Evolutionary conservation across 768 basidiomycete species (phyloP).

Genomic region (Cystofilobasidium capitatum): DNA sequence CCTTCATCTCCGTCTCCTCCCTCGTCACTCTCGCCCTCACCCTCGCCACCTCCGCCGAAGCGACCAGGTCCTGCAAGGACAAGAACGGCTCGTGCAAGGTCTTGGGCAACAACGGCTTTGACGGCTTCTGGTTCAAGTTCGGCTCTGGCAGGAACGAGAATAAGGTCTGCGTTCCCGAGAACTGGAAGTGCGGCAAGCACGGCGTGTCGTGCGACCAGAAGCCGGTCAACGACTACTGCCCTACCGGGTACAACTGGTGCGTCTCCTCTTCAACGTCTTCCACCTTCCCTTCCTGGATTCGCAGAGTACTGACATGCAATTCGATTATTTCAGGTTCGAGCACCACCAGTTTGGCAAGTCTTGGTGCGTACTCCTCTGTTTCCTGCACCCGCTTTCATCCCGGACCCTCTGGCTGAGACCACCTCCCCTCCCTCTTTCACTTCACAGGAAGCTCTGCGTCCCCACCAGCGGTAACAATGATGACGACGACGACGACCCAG

Average conservation of each 20-base stretch:
- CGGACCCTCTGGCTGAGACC: not conserved
- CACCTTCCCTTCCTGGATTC: not conserved
- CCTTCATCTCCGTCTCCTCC: not conserved
- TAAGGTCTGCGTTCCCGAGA: not conserved
- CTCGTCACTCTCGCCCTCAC: not conserved
- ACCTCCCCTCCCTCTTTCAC: not conserved
- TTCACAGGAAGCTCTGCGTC: not conserved
- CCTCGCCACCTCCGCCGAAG: not conserved
- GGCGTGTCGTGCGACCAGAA: not conserved
- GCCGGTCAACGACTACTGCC: not conserved
- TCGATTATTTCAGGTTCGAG: not conserved
- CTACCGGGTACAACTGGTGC: not conserved
- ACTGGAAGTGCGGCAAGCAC: not conserved
- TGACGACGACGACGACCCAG: conserved; percentile 1
- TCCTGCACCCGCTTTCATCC: not conserved
- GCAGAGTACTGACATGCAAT: not conserved
- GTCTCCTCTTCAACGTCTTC: not conserved
- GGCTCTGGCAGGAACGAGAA: no score
- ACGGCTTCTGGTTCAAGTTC: not conserved
- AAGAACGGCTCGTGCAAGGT: not conserved
- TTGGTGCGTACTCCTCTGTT: not conserved
- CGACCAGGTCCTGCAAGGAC: not conserved
- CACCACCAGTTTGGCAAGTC: not conserved
- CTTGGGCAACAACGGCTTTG: not conserved
- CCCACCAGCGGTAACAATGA: conserved; percentile 1